phyloP scores from a whole-genome alignment of 805 yeast species.

The Metschnikowia gruessii region DNA sequence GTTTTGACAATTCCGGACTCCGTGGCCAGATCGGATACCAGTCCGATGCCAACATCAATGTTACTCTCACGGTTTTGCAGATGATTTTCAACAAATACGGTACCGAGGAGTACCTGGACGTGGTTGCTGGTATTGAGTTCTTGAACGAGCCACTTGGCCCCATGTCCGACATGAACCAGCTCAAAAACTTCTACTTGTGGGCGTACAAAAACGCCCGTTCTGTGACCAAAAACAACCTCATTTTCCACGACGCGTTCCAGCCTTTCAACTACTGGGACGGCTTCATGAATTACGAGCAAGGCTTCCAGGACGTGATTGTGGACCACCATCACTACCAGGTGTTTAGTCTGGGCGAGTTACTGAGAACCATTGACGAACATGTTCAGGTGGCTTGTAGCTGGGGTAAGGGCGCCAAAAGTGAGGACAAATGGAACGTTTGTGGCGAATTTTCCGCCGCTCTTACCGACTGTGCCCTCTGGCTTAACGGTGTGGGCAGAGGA shows the following conservation, averaged over 20 bases:
- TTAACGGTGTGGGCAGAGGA: slow-evolving; percentile 83
- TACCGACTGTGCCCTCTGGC: slow-evolving; percentile 87
- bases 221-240: slow-evolving; percentile 46
- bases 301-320: slow-evolving; percentile 63
- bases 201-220: slow-evolving; percentile 70
- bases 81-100: slow-evolving; percentile 64
- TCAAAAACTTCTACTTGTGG: slow-evolving; percentile 56
- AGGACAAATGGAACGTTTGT: slow-evolving; percentile 20
- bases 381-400: slow-evolving; percentile 30
- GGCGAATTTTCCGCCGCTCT: slow-evolving; percentile 53
- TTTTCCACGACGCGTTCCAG: slow-evolving; percentile 83
- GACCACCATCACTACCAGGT: slow-evolving; percentile 94
- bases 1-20: slow-evolving; percentile 90
- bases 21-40: slow-evolving; percentile 47
- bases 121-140: slow-evolving; percentile 78
- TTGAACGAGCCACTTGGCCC: slow-evolving; percentile 90
- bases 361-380: slow-evolving; percentile 59
- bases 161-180: slow-evolving; percentile 51
- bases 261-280: slow-evolving; percentile 56
- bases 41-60: slow-evolving; percentile 15
- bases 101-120: slow-evolving; percentile 55
- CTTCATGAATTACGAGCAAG: slow-evolving; percentile 36
- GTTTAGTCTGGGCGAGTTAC: slow-evolving; percentile 62
- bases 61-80: slow-evolving; percentile 55
- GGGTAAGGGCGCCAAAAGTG: slow-evolving; percentile 18